Base-by-base conservation (phyloP, 768 basidiomycete genomes). In the Agaricus subrufescens region DNA sequence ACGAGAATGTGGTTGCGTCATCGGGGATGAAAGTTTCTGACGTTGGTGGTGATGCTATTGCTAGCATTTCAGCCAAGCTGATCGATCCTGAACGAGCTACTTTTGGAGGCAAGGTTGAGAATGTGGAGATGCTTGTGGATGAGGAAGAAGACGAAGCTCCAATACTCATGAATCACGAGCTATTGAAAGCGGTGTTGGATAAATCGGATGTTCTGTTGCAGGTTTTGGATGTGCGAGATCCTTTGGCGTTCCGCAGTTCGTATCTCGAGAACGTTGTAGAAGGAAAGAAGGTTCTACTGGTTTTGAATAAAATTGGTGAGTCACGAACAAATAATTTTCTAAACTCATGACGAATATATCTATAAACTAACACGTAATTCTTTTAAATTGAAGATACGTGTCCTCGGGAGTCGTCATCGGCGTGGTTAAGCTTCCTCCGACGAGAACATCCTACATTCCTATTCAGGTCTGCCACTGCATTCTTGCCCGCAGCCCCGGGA, bases 221-320 rank as follows among this genome's bases (percentile, higher is more conserved):
- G 67, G 82, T 96, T 12, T 76, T 96, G 44, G 94, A 96, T 66
- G 89, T 87, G 1, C 78, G 92, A 47, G 94, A 96, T 67, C 93
- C 94, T 10, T 67, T 81, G 10, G 75, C 88, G 19, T 85, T 80
- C 65, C 77, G 92, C 50, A 90, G 87, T 63, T 66, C 67, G 31
- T 76, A 79, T 57, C 55, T 92, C 49, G 91, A 94, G 66, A 70
- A 78, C 23, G 69, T 73, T 19, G 68, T 69, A 37, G 72, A 66
- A 19, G 57, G 80, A 68, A 58, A 75, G 69, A 67, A 70, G 52
- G 15, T 87, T 11, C 62, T 87, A 19, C 69, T 94, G n/a, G 75
- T 95, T 15, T 68, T 97, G 52, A 95, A 89, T 69, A 97, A 97
- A 75, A 87, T 87, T 61, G 94, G 94, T 91, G 62, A 56, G 86